These are phyloP conservation scores for Thalia dealbata DNA, from an alignment of 176 grass and related monocot species.

Conservation along the genomic window DNA sequence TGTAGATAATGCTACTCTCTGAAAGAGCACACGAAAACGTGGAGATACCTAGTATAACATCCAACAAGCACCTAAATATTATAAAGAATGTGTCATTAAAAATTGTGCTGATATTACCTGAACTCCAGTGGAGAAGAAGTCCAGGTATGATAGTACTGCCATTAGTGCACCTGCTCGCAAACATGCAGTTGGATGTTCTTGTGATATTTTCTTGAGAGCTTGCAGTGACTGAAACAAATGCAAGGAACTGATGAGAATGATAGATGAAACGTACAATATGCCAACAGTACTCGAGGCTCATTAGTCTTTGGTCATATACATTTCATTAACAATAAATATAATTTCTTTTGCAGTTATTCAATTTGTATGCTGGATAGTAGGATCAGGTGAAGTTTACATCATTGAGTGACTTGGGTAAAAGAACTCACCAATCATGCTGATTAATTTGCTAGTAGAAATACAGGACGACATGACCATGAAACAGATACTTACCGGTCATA, in stretches of 20 bases:
- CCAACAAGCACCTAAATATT: neutral
- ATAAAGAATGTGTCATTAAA: neutral
- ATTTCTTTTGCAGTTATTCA: neutral
- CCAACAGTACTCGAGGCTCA: neutral
- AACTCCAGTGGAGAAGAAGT: conserved; percentile 94
- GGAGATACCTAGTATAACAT: conserved; percentile 1
- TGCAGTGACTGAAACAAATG: conserved; percentile 57
- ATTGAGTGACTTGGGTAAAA: too few species aligned
- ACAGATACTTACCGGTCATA: neutral
- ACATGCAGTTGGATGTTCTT: conserved; percentile 87
- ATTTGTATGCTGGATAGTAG: too few species aligned
- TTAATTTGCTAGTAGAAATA: neutral
- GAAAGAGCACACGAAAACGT: conserved; percentile 1
- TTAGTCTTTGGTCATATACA: neutral
- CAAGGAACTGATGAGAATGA: neutral
- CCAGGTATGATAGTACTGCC: conserved; percentile 92
- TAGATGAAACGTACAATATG: neutral
- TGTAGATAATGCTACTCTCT: conserved; percentile 88
- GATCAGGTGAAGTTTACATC: too few species aligned
- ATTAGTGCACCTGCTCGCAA: conserved; percentile 90
- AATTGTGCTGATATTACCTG: conserved; percentile 31
- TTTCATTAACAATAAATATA: neutral
- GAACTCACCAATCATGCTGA: neutral
- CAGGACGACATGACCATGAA: neutral
- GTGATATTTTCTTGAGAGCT: conserved; percentile 95